Base-by-base conservation (phyloP, 2,329 filamentous ascomycete species). In the Talaromyces sp. region DNA sequence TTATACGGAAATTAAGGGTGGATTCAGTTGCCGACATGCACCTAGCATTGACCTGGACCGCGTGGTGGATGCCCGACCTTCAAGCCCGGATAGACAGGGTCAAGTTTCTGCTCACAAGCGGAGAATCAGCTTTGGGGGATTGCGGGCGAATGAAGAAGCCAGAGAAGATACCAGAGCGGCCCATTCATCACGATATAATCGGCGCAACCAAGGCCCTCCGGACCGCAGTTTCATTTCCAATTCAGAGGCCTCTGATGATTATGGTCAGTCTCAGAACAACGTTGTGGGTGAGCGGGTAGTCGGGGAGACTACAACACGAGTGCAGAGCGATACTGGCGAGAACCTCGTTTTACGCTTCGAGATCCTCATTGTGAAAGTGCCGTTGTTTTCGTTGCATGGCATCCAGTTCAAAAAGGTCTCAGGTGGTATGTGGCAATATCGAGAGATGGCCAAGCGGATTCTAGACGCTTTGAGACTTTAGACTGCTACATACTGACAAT, bases 371-470 rank as follows among this genome's bases (percentile, higher is more conserved):
- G 95, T 99, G 75, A 99, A 99, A 80, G 93, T 99, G 31, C 95
- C 95, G 13, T 82, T 99, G 61, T 87, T 99, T 67, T 93, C 90
- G 49, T 81, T 99, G 65, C 94, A 99, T 74, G 95, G 95, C 58
- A 93, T 99, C 67, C 95, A 98, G 77, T 99, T 99, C 83, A 99
- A 99, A 84, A 93, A 95, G 75, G 89, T 98, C 70, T 87, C 91
- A 65, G 94, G 95, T 41, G 94, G 96, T 66, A 98, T 95, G 66
- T 98, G 94, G 93, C 93, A 97, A 78, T 99, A 96, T 81, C 97
- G 97, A 83, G 94, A 92, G 74, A 96, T 98, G 93, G 95, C 95
- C 41, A 93, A 97, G 78, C 93, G 93, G 72, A 97, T 99, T 72
- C 82, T 99, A 70, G 88, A 90, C 74, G 93, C 95, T 76, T 81